Conservation (phyloP, 768 basidiomycete species). For the Serendipita sp. region DNA sequence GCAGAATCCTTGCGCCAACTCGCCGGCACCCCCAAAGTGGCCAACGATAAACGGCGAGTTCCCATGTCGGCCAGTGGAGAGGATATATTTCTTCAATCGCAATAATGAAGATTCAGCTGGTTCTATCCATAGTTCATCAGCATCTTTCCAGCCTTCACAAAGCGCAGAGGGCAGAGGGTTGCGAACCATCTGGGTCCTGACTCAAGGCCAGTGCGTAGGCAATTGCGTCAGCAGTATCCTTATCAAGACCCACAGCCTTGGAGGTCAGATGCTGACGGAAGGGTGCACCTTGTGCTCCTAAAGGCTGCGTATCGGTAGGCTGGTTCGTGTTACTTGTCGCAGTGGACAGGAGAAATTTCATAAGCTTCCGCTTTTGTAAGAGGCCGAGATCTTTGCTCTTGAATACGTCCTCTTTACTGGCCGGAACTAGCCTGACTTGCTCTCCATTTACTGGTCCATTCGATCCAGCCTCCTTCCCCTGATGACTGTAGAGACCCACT, state of each 20-base stretch:
- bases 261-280: conserved; percentile 46
- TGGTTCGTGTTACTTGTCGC: conserved; percentile 22
- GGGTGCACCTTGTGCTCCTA: conserved; percentile 29
- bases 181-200: conserved; percentile 36
- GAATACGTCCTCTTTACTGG: conserved; percentile 87
- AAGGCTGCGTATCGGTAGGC: background rate
- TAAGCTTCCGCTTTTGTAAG: conserved; percentile 74
- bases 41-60: conserved; percentile 80
- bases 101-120: conserved; percentile 43
- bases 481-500: conserved; percentile 36
- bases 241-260: conserved; percentile 44
- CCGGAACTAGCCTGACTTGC: conserved; percentile 51
- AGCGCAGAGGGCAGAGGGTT: background rate
- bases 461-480: background rate
- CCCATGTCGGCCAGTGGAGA: conserved; percentile 74
- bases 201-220: conserved; percentile 68
- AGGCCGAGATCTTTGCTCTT: conserved; percentile 61
- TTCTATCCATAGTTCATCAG: conserved; percentile 28
- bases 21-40: conserved; percentile 86
- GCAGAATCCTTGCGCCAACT: conserved; percentile 75
- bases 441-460: conserved; percentile 6
- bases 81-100: conserved; percentile 60
- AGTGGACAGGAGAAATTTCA: conserved; percentile 81
- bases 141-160: background rate
- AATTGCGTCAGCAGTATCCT: conserved; percentile 42